Conservation (phyloP, 176 grass and related monocot species). For the Areca catechu region DNA sequence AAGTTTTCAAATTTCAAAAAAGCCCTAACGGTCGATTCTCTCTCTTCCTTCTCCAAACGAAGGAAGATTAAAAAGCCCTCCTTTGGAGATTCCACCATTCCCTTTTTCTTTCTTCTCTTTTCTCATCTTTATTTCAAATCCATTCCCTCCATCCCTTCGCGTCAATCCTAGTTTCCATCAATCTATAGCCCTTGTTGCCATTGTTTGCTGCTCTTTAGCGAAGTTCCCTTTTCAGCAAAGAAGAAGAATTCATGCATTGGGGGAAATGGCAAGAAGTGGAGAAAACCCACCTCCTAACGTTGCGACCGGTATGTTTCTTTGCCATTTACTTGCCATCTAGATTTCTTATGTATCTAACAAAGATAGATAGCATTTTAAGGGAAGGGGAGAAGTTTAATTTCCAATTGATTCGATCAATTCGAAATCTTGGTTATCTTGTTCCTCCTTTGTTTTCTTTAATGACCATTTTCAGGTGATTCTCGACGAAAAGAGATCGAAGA, state of each 20-base stretch:
- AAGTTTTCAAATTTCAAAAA: constrained; percentile 12
- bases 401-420: not conserved
- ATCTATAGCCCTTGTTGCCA: not conserved
- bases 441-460: not conserved
- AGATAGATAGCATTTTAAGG: too few species aligned
- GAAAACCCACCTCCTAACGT: too few species aligned
- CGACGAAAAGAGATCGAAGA: constrained; percentile 15
- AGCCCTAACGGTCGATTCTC: constrained; percentile 13
- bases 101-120: too few species aligned
- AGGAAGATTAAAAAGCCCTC: not conserved
- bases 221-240: too few species aligned
- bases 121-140: not conserved
- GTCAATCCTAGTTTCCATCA: not conserved
- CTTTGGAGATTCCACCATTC: not conserved
- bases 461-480: not conserved
- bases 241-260: too few species aligned
- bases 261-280: too few species aligned
- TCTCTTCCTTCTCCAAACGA: not conserved
- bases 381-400: too few species aligned
- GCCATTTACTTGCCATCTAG: too few species aligned
- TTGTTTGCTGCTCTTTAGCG: not conserved
- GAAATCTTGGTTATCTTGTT: not conserved
- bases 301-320: too few species aligned
- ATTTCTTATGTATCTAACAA: too few species aligned
- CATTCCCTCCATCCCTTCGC: not conserved